These are phyloP conservation scores for Amphirosellinia nigrospora DNA, from an alignment of 495 filamentous ascomycete species.

Conservation along the genomic window DNA sequence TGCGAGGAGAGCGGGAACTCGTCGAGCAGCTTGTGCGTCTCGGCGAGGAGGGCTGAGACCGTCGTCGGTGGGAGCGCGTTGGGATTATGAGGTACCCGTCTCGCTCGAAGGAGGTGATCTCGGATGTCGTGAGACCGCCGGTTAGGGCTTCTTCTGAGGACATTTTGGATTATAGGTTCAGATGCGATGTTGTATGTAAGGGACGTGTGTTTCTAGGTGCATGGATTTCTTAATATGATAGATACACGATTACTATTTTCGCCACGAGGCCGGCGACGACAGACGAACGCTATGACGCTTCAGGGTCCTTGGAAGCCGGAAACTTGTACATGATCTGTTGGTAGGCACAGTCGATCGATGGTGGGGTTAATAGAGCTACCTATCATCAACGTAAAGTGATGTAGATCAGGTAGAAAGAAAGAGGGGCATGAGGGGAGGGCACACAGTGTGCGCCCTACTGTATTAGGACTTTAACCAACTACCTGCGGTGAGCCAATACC, in stretches of 20 bases:
- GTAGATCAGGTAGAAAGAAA: not conserved
- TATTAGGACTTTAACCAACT: not conserved
- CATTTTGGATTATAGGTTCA: conserved; percentile 22
- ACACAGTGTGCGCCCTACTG: conserved; percentile 14
- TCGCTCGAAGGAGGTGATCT: conserved; percentile 72
- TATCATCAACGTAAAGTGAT: conserved; percentile 7
- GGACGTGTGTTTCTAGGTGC: not conserved
- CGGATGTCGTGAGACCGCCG: conserved; percentile 70
- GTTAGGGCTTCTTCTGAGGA: conserved; percentile 24
- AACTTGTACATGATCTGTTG: not conserved
- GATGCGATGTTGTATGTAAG: not conserved
- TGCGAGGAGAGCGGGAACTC: conserved; percentile 78
- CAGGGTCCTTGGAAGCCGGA: too few species aligned
- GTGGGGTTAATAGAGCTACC: conserved; percentile 7
- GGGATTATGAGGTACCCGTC: conserved; percentile 94
- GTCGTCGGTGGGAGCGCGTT: conserved; percentile 70
- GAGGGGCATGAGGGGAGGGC: conserved; percentile 13
- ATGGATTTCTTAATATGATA: not conserved
- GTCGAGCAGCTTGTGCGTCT: conserved; percentile 76
- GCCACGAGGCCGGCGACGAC: conserved; percentile 3
- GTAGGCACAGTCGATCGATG: conserved; percentile 17
- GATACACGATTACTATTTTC: not conserved
- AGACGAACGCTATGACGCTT: conserved; percentile 7
- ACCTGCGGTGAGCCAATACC: not conserved
- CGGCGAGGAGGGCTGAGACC: conserved; percentile 69